A percentile compares a stretch with the other conserved stretches of the same genome.
These are phyloP conservation scores for Phaseolus lunatus DNA, from an alignment of 306 rosid genomes.

Conservation along the genomic window DNA sequence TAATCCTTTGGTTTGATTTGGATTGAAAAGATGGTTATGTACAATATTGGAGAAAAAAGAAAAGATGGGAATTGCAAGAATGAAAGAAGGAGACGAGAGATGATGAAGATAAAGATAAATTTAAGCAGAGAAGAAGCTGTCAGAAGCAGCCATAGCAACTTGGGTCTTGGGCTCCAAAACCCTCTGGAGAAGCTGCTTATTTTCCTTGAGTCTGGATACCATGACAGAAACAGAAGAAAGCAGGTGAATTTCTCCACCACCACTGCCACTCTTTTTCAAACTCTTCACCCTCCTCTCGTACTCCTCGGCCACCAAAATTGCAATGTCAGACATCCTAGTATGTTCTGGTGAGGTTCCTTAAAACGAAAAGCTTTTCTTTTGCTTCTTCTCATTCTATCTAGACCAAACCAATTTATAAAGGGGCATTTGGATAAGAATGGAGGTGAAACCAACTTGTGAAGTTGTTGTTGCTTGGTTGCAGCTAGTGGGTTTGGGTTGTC, in stretches of 20 bases:
- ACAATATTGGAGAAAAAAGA: slow-evolving; percentile 23
- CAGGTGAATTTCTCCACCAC: slow-evolving; percentile 18
- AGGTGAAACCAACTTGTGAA: no score
- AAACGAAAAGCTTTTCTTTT: neutral
- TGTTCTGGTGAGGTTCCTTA: no score
- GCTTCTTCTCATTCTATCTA: no score
- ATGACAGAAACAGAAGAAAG: slow-evolving; percentile 50
- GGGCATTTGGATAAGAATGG: slow-evolving; percentile 39
- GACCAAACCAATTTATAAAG: no score
- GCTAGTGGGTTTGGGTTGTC: slow-evolving; percentile 12
- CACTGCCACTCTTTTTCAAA: slow-evolving; percentile 31
- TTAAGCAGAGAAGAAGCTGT: slow-evolving; percentile 88
- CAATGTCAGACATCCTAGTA: slow-evolving; percentile 75
- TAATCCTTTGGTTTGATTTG: neutral
- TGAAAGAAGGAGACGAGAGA: no score
- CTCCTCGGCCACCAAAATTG: slow-evolving; percentile 87
- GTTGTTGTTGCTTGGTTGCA: neutral
- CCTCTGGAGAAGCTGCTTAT: slow-evolving; percentile 46
- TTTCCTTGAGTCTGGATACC: slow-evolving; percentile 50
- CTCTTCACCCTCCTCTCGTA: slow-evolving; percentile 70
- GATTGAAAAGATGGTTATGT: slow-evolving; percentile 6
- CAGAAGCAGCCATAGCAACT: slow-evolving; percentile 69
- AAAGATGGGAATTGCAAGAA: neutral
- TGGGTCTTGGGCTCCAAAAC: slow-evolving; percentile 66
- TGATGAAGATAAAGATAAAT: neutral